phyloP scores from a whole-genome alignment of 768 basidiomycete species.

The Psilocybe azurescens region DNA sequence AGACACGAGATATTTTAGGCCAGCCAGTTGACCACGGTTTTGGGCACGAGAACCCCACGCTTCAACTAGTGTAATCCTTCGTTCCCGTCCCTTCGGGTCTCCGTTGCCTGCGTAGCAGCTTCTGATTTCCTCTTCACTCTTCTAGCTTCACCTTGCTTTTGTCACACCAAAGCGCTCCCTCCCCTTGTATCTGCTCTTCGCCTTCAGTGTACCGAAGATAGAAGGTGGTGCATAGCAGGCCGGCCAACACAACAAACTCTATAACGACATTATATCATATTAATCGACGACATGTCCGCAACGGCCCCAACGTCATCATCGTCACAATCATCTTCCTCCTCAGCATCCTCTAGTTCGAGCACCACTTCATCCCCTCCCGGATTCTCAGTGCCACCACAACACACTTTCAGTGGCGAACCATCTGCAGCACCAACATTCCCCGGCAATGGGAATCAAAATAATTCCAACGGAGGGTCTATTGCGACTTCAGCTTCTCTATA shows the following conservation, averaged over 20 bases:
- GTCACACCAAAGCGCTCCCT: background rate
- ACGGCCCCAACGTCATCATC: background rate
- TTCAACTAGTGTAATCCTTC: conserved; percentile 7
- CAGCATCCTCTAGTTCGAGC: background rate
- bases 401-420: background rate
- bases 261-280: conserved; percentile 13
- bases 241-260: conserved; percentile 1
- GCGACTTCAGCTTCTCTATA: conserved; percentile 37
- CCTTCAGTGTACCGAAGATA: background rate
- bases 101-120: conserved; percentile 8
- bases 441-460: conserved; percentile 5
- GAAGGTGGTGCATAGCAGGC: background rate
- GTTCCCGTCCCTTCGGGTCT: conserved; percentile 12
- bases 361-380: background rate
- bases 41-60: conserved; percentile 16
- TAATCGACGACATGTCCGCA: background rate
- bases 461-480: conserved; percentile 11
- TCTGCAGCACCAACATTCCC: background rate
- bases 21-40: conserved; percentile 6
- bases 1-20: conserved; percentile 13
- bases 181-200: background rate
- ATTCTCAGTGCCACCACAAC: background rate
- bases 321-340: conserved; percentile 2
- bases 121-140: background rate
- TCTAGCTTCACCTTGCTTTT: background rate